phyloP scores from a whole-genome alignment of 768 basidiomycete genomes.

The Botryobasidium botryosum region DNA sequence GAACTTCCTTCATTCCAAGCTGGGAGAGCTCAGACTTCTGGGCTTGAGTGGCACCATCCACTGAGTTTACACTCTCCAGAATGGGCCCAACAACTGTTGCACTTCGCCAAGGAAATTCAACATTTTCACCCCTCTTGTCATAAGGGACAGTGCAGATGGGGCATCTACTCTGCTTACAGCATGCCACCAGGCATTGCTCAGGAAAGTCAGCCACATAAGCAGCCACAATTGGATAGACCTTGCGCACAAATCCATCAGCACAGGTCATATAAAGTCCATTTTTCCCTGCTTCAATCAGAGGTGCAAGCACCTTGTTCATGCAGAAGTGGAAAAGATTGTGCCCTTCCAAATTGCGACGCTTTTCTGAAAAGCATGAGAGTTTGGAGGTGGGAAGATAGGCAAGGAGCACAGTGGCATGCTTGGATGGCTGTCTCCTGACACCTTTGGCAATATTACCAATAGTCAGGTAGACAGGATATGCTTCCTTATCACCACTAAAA shows the following conservation, averaged over 20 bases:
- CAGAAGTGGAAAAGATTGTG: conserved; percentile 3
- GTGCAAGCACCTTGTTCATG: not conserved
- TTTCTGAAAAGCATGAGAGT: not conserved
- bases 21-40: too few species aligned
- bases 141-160: conserved; percentile 7
- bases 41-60: too few species aligned
- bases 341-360: not conserved
- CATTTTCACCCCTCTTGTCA: conserved; percentile 11
- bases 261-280: not conserved
- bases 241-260: conserved; percentile 1
- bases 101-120: too few species aligned
- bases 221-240: conserved; percentile 15
- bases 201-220: too few species aligned
- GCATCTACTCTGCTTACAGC: conserved; percentile 12
- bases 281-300: not conserved
- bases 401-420: not conserved
- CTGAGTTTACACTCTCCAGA: too few species aligned
- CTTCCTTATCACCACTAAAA: conserved; percentile 1
- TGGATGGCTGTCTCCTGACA: not conserved
- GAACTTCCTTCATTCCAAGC: too few species aligned
- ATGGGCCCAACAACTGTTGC: too few species aligned
- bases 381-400: not conserved
- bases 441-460: conserved; percentile 5
- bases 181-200: conserved; percentile 15
- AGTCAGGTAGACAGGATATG: conserved; percentile 6